A percentile compares a stretch with the other conserved stretches of the same genome.
Evolutionary conservation across 2,329 filamentous ascomycete species (phyloP).

Genomic region (Ascosphaera pollenicola): DNA sequence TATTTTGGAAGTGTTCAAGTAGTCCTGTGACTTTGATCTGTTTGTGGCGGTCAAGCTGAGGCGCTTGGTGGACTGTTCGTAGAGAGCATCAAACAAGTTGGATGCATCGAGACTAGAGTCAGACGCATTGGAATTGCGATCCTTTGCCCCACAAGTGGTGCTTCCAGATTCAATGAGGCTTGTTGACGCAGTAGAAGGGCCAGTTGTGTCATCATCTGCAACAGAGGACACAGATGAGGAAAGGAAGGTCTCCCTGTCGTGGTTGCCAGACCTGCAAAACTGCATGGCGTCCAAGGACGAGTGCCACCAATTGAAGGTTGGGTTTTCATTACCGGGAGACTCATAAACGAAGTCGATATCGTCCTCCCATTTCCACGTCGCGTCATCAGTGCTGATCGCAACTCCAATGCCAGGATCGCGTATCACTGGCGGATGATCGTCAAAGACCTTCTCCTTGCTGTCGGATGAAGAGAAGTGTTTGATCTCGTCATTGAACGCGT

Average conservation of each 20-base stretch:
- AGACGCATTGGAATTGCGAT: not conserved
- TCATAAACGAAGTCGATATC: not conserved
- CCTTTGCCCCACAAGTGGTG: not conserved
- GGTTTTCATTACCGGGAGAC: not conserved
- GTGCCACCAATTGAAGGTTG: not conserved
- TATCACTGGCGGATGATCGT: not conserved
- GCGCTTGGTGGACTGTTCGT: not conserved
- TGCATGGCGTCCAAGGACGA: not conserved
- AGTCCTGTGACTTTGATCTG: not conserved
- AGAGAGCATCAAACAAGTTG: not conserved
- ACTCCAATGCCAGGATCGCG: conserved; percentile 1
- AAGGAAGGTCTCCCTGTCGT: conserved; percentile 1
- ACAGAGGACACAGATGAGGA: not conserved
- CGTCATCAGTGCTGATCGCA: conserved; percentile 1
- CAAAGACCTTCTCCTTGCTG: not conserved
- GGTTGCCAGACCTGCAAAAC: too few species aligned
- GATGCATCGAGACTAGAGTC: not conserved
- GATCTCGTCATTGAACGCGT: not conserved
- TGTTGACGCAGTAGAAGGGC: not conserved
- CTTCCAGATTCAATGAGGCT: not conserved
- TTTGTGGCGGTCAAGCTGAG: not conserved
- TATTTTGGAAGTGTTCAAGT: not conserved
- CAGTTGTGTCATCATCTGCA: not conserved
- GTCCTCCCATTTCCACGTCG: not conserved
- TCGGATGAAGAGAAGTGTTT: not conserved